phyloP scores from a whole-genome alignment of 1,139 yeast genomes.

The Scheffersomyces titani region DNA sequence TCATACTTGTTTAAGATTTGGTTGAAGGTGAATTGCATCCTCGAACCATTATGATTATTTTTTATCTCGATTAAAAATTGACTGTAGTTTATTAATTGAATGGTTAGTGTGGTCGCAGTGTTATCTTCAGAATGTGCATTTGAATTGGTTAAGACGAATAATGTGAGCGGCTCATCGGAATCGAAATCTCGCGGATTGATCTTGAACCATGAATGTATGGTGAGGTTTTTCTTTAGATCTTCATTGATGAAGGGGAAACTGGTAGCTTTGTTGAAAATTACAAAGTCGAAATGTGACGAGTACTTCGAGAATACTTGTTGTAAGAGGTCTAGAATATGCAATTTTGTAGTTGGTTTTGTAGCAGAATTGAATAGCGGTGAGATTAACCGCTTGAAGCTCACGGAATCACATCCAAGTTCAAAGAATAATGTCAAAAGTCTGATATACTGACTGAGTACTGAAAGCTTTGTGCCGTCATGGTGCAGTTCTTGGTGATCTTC shows the following conservation, averaged over 20 bases:
- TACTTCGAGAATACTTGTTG: constrained; percentile 22
- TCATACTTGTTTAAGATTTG: constrained; percentile 21
- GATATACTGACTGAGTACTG: constrained; percentile 19
- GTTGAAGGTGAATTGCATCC: constrained; percentile 35
- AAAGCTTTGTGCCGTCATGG: constrained; percentile 8
- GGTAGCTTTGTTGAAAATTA: constrained; percentile 24
- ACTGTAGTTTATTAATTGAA: constrained; percentile 30
- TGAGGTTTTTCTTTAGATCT: constrained; percentile 11
- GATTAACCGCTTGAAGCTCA: constrained; percentile 20
- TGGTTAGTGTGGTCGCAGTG: constrained; percentile 21
- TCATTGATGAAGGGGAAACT: constrained; percentile 13
- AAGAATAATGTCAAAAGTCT: constrained; percentile 28
- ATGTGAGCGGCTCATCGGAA: constrained; percentile 19
- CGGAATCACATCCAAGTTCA: constrained; percentile 39
- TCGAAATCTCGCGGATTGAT: constrained; percentile 14
- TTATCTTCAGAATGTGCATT: constrained; percentile 15
- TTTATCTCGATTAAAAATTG: constrained; percentile 36
- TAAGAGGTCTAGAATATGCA: constrained; percentile 26
- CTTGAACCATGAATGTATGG: constrained; percentile 43
- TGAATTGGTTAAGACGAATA: constrained; percentile 33
- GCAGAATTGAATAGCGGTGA: constrained; percentile 12
- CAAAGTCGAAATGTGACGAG: constrained; percentile 31
- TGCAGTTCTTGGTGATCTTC: background rate
- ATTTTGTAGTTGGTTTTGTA: constrained; percentile 11
- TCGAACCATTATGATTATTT: constrained; percentile 25